These are phyloP conservation scores for Oryza australiensis DNA, from an alignment of 176 grass and related monocot species.

Conservation along the genomic window DNA sequence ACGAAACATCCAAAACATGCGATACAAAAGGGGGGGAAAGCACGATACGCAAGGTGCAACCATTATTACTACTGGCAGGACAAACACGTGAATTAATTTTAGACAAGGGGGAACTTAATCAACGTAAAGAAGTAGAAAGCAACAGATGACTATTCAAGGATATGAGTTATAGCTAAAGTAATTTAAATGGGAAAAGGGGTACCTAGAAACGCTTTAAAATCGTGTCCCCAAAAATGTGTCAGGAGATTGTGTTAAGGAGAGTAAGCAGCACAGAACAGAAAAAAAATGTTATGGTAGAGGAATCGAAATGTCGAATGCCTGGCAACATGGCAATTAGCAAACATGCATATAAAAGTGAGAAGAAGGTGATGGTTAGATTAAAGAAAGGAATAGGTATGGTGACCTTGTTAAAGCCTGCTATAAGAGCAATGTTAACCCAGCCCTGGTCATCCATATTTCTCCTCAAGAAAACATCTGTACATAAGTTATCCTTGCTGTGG, in stretches of 20 bases:
- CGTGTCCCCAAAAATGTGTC: not conserved
- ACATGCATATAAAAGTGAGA: not conserved
- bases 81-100: not conserved
- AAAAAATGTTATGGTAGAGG: not conserved
- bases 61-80: not conserved
- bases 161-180: not conserved
- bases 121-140: not conserved
- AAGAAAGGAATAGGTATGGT: not conserved
- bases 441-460: constrained; percentile 84
- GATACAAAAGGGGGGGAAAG: not conserved
- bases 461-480: constrained; percentile 77
- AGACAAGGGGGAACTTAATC: not conserved
- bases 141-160: not conserved
- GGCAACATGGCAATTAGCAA: not conserved
- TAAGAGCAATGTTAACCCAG: constrained; percentile 80
- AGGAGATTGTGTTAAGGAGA: not conserved
- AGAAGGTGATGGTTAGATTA: too few relatives aligned
- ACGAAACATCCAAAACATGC: not conserved
- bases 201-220: not conserved
- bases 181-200: not conserved
- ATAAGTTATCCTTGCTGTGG: constrained; percentile 94
- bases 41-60: not conserved
- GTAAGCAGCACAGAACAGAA: not conserved
- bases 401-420: constrained; percentile 81
- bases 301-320: not conserved